Base-by-base conservation (phyloP, 2,329 filamentous ascomycete species). In the Trichoderma semiorbis region DNA sequence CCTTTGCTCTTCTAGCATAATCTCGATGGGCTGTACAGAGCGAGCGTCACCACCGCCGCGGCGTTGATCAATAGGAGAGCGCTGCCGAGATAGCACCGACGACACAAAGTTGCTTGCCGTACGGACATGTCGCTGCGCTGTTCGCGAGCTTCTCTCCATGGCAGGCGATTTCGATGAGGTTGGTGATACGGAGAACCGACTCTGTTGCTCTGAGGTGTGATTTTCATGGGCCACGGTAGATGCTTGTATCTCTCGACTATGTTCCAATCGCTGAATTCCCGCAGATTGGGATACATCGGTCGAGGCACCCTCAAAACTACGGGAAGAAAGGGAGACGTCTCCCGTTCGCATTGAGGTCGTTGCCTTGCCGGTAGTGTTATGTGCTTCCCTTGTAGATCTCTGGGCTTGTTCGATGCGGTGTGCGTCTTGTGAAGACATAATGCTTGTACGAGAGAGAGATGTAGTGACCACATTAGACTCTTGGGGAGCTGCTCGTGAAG, bases 401-500 rank as follows among this genome's bases (percentile, higher is more conserved):
- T 43, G 43, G 4, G 26, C 11, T 26, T 34, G 62, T 50, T 53
- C 61, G 50, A 53, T 12, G 3, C 21, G 68, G 5, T 32, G 32
- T n/a, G 47, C 28, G n/a, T 21, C 58, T 30, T 64, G 47, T 12
- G 60, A 57, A 4, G 60, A 12, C 11, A 34, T 16, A 32, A 36
- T 36, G 8, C 26, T 50, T 43, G 60, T 28, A 18, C 60, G 21
- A 55, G 58, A 21, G 7, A 43, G 34, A 4, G 16, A 18, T 55
- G 39, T 39, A 7, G 26, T 18, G 10, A 16, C n/a, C 18, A n/a
- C 36, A 61, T 57, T 32, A 28, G 14, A 21, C 53, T 53, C 53
- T 14, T 55, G 65, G 7, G 3, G 11, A 18, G 47, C 26, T 30
- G 16, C 87, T 71, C 88, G 87, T 0, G 89, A 88, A 12, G 86